Base-by-base conservation (phyloP, 2,329 filamentous ascomycete species). In the Nakataea oryzae region DNA sequence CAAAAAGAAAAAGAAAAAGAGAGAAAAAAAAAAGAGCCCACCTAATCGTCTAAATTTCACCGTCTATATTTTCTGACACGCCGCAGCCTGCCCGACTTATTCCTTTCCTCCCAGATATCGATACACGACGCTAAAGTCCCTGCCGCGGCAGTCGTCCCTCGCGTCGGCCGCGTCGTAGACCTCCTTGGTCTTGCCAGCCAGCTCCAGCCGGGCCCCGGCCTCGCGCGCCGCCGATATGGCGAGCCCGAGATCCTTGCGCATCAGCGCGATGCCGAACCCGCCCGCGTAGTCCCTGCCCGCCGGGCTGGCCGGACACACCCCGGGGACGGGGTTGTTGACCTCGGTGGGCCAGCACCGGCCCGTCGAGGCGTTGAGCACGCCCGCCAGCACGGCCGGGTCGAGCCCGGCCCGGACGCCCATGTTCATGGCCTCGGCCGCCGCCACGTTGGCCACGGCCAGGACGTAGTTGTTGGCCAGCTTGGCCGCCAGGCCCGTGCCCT, bases 391-490 rank as follows among this genome's bases (percentile, higher is more conserved):
- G 68, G 78, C 77, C 2, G 84, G 78, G 64, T 86, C 83, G 8
- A 87, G 74, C 0, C 85, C 85, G 75, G 81, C 84, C 63, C 75
- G 76, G 59, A 86, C 79, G n/a, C 85, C 85, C 27, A 87, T 73
- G 68, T 86, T 84, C 84, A 87, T 86, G 26, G 85, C 84, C 71
- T 87, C 85, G 5, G 84, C 83, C 2, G 84, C 85, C 5, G 83
- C 85, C 63, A 87, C 92, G 75, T 99, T 99, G 79, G 92, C 96
- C 68, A 97, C 86, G 4, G 93, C 93, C 3, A 99, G 81, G 30
- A 97, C 84, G 74, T 99, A 99, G 75, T 99, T 99, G 78, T 99
- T 99, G 61, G 93, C 93, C 34, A 99, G 81, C 77, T 99, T 99
- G 54, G 90, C 95, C 13, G 91, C 90, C 1, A 99, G 82, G 0